A percentile compares a stretch with the other conserved stretches of the same genome.
Conservation (phyloP, 139 green algal genomes). For the Micromonas commoda region DNA sequence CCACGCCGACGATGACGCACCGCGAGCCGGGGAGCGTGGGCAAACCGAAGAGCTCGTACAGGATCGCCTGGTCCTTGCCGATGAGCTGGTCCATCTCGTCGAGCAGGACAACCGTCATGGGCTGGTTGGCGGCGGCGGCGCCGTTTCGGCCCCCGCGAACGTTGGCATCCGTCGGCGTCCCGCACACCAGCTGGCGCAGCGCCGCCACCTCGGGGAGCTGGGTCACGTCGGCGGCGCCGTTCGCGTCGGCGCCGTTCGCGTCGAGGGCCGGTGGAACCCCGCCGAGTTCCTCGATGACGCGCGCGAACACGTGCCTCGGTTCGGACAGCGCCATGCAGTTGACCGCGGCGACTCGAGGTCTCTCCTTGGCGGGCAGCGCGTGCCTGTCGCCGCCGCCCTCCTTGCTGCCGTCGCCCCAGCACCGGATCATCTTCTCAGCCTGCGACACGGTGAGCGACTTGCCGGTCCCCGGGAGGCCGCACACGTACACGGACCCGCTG, state of each 20-base stretch:
- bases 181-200: neutral
- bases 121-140: neutral
- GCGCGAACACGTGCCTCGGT: constrained; percentile 23
- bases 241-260: neutral
- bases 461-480: constrained; percentile 39
- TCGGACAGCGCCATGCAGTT: constrained; percentile 41
- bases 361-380: constrained; percentile 11
- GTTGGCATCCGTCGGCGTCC: neutral
- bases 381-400: too few species aligned
- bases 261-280: neutral
- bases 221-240: neutral
- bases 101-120: constrained; percentile 37
- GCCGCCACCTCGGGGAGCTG: constrained; percentile 18
- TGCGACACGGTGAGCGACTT: constrained; percentile 37
- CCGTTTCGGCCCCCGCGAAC: neutral
- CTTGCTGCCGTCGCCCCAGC: constrained; percentile 26
- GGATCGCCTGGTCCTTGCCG: constrained; percentile 13
- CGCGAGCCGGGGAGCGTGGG: constrained; percentile 29
- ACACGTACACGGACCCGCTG: constrained; percentile 37
- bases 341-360: constrained; percentile 14
- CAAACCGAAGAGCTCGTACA: constrained; percentile 42
- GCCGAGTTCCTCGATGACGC: constrained; percentile 19
- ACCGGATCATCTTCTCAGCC: constrained; percentile 16
- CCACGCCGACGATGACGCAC: constrained; percentile 41
- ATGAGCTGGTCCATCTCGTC: constrained; percentile 44